Base-by-base conservation (phyloP, 2,329 filamentous ascomycete species). In the Talaromyces sp. region DNA sequence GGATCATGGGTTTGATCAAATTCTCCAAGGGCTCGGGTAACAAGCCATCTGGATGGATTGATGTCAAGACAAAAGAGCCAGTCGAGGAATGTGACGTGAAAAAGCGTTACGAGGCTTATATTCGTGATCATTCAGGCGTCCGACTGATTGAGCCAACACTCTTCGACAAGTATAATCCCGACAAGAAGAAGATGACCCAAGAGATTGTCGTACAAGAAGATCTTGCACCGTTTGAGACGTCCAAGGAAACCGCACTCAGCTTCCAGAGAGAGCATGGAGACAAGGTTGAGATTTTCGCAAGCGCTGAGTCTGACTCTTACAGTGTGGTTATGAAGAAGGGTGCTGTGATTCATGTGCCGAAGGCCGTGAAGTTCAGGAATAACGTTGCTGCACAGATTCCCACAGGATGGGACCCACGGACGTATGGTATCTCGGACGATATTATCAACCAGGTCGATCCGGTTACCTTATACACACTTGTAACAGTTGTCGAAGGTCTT, bases 1-100 rank as follows among this genome's bases (percentile, higher is more conserved):
- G 95, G 95, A 92, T 99, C 79, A 99, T 97, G 93, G 95, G 95
- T 75, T 87, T 98, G 65, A 98, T 99, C 83, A 97, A 94, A 85
- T 96, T 99, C 79, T 94, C 94, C 77, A 90, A 96, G 82, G 90
- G 90, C 69, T 98, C 98, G 82, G 92, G 49, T 33, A 52, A 52
- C 14, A 52, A 52, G 27, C 49, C 49, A 33, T n/a, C 94, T 70
- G 95, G 95, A 72, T 99, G 83, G 93, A 94, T 99, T 65, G 95
- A 99, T 74, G 86, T 88, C 75, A 97, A 98, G 86, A 89, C 92
- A 63, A 91, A 91, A 54, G 93, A 98, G 66, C 95, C 95, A 8
- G 92, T 99, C 31, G 93, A 97, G 67, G 95, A 99, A 82, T 97
- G 97, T 83, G 95, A 99, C 73, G 86, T 99, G 79, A 99, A 99